Evolutionary conservation across 208 protist species (phyloP), one percentile per base, ranked within the genome.

Genomic region (Leishmania arabica): DNA sequence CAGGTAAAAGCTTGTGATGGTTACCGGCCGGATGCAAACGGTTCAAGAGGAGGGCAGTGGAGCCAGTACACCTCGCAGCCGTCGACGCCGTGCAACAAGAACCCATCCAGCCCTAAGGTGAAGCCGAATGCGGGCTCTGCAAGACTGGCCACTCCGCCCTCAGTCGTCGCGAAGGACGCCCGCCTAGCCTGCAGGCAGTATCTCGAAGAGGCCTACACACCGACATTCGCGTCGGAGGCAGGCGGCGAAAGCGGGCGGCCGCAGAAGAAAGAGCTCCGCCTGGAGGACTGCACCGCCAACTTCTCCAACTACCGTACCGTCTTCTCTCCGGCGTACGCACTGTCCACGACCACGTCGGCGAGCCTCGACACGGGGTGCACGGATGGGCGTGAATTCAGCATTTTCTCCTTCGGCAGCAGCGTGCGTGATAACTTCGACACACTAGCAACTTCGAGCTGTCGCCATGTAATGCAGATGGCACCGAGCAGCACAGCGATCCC

Each of bases 321-420:
- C 60, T 78, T 75, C 76, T 68, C 75, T 11, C 79, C 79, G 0
- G 65, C 60, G 19, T 54, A 62, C 65, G 74, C 65, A 34, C 51
- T 78, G 21, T 86, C 82, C 37, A 27, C 83, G 31, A 68, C 11
- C 37, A 66, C 75, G 13, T 78, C 83, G 65, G 3, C 27, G 47
- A 86, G 75, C 79, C 66, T 76, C 21, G 83, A 78, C 45, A 75
- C 83, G 8, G 77, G 42, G 9, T 80, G 77, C 77, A 81, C 82
- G 11, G 82, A 74, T 15, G 77, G 82, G 9, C 79, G 79, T 65
- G 79, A 86, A 64, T 79, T 60, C 24, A 86, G 79, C 78, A 69
- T 83, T 34, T 82, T 86, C 47, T 86, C 83, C 73, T 86, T 81
- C 78, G 40, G 66, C 45, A 85, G 77, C 77, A 85, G 82, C 60